Percentiles rank a stretch among this genome's conserved stretches.
phyloP scores from a whole-genome alignment of 768 basidiomycete species.

The Hemileccinum impolitum region DNA sequence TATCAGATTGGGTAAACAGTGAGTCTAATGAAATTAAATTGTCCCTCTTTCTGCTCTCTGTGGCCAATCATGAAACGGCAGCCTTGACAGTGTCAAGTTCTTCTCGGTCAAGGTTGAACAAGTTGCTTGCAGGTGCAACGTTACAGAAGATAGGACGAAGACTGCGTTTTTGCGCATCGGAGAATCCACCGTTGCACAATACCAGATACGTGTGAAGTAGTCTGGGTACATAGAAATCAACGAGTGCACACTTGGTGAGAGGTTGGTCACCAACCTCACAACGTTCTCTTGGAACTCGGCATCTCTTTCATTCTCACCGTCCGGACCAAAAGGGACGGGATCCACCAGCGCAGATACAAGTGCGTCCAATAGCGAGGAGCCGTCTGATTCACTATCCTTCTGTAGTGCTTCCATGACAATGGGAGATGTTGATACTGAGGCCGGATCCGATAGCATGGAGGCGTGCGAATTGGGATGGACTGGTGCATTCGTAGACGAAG shows the following conservation, averaged over 20 bases:
- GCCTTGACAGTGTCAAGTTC: slow-evolving; percentile 22
- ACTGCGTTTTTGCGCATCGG: slow-evolving; percentile 27
- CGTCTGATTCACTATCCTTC: slow-evolving; percentile 28
- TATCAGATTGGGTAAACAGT: slow-evolving; percentile 14
- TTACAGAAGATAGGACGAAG: slow-evolving; percentile 28
- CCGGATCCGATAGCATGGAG: slow-evolving; percentile 53
- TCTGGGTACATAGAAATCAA: slow-evolving; percentile 26
- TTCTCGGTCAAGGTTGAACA: slow-evolving; percentile 29
- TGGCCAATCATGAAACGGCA: slow-evolving; percentile 22
- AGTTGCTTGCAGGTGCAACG: slow-evolving; percentile 15
- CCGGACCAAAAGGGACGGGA: slow-evolving; percentile 62
- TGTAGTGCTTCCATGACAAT: slow-evolving; percentile 48
- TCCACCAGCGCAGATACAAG: slow-evolving; percentile 50
- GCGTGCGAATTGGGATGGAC: slow-evolving; percentile 77
- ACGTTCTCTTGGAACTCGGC: slow-evolving; percentile 64
- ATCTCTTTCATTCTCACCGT: slow-evolving; percentile 65
- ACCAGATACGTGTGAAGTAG: slow-evolving; percentile 52
- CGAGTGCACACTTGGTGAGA: not conserved
- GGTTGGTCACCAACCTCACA: slow-evolving; percentile 39
- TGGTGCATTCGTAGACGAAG: slow-evolving; percentile 28
- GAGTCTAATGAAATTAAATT: slow-evolving; percentile 11
- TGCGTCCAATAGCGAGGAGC: slow-evolving; percentile 40
- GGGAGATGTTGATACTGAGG: slow-evolving; percentile 47
- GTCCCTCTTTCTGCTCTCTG: slow-evolving; percentile 10
- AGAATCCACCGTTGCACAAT: slow-evolving; percentile 36